Percentiles rank a stretch among this genome's conserved stretches.
These are phyloP conservation scores for Ophiostoma sp. DNA, from an alignment of 2,329 filamentous ascomycete species.

Conservation along the genomic window DNA sequence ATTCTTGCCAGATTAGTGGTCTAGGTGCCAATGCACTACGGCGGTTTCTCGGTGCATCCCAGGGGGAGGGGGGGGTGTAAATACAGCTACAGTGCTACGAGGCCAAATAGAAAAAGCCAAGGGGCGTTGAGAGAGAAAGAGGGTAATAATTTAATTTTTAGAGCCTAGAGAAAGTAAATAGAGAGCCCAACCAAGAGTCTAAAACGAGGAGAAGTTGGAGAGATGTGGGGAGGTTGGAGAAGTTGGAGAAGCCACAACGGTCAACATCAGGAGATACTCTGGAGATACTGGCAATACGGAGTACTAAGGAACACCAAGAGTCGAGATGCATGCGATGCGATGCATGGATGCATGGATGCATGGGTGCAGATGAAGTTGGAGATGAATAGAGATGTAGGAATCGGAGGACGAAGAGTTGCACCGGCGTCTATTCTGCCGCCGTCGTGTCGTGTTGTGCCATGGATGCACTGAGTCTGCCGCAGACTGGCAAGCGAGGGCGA, in stretches of 20 bases:
- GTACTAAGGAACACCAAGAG: background rate
- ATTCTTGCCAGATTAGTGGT: background rate
- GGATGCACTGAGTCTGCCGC: background rate
- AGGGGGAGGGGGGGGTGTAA: background rate
- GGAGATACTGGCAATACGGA: background rate
- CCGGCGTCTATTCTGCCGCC: conserved; percentile 10
- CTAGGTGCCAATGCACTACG: conserved; percentile 12
- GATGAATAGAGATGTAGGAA: background rate
- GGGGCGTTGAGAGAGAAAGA: background rate
- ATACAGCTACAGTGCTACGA: background rate
- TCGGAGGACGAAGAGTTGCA: background rate
- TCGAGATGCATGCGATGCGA: background rate
- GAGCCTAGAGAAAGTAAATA: background rate
- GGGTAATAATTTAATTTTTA: background rate
- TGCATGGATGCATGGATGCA: background rate
- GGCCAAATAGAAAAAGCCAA: conserved; percentile 2
- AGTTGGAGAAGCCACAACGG: background rate
- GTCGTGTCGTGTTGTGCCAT: background rate
- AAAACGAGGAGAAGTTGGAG: conserved; percentile 13
- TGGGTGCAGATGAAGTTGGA: background rate
- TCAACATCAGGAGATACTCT: background rate
- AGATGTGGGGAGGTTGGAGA: conserved; percentile 3
- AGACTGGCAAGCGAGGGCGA: background rate
- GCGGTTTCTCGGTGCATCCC: conserved; percentile 17
- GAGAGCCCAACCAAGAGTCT: background rate